Base-by-base conservation (phyloP, 1,284 basidiomycete genomes). In the Sphagnurus paluster region DNA sequence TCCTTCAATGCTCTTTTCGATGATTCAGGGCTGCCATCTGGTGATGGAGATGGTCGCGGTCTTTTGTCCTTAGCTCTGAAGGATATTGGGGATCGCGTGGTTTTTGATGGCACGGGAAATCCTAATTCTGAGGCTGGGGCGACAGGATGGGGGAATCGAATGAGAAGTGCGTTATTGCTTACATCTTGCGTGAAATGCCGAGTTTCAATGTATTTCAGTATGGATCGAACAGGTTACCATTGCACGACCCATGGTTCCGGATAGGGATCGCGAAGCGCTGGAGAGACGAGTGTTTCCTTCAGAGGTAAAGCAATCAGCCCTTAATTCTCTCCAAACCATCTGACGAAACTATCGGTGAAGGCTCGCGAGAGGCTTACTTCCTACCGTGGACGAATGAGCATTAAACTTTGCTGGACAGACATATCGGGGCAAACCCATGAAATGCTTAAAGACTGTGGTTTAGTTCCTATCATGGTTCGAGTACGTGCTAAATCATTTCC, bases 1-100 rank as follows among this genome's bases (percentile, higher is more conserved):
- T 94, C 91, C 34, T 99, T 99, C 77, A 97, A 99, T 66, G 87
- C 93, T 9, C 78, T 99, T 24, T 93, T 97, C 62, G 91, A 96
- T 58, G 90, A 92, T 58, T 89, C 84, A 42, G 86, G 82, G 5
- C 63, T 85, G 52, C 84, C 80, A 60, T 64, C 70, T 37, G 87
- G 87, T 5, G 85, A 90, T 54, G 82, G 82, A 7, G 84, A 91
- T 42, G 88, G 87, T 3, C 77, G 76, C 19, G 97, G 97, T 0
- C 67, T 99, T 9, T 68, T 99, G 9, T 84, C 84, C 47, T 71
- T 93, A 11, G 92, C 81, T 6, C 64, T 98, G 5, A 79, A 85
- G 56, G 92, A 98, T 53, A 87, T 99, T 38, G 87, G 90, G 0
- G 84, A 92, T 58, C 88, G 92, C 50, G 92, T 96, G 24, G 84